phyloP scores from a whole-genome alignment of 177 flowering plant species.

The Vitis hybrid region DNA sequence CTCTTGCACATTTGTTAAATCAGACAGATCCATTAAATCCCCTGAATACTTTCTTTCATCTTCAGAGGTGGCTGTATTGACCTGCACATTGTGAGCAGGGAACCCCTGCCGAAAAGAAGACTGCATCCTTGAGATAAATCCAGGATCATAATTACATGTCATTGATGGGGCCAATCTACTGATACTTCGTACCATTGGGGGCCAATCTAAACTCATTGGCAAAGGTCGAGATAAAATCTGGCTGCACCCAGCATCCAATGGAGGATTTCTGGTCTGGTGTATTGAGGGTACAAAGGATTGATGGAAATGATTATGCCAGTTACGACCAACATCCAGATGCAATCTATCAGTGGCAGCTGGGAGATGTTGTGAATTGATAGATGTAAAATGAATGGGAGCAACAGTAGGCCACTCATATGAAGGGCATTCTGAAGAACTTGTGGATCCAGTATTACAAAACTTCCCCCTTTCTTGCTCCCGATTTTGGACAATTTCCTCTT shows the following conservation, averaged over 20 bases:
- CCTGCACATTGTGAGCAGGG: conserved; percentile 40
- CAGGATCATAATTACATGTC: conserved; percentile 72
- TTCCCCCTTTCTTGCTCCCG: conserved; percentile 33
- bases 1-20: conserved; percentile 45
- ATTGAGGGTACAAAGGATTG: conserved; percentile 60
- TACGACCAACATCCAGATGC: conserved; percentile 88
- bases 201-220: conserved; percentile 90
- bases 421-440: conserved; percentile 37
- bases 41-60: conserved; percentile 58
- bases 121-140: conserved; percentile 57
- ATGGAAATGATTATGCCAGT: conserved; percentile 68
- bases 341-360: conserved; percentile 89
- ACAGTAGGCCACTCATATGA: conserved; percentile 88
- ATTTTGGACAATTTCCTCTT: conserved; percentile 27
- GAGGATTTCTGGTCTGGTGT: conserved; percentile 59
- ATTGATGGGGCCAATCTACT: conserved; percentile 54
- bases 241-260: conserved; percentile 50
- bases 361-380: conserved; percentile 49
- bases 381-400: conserved; percentile 53
- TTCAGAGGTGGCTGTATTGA: conserved; percentile 38
- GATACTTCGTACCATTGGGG: conserved; percentile 63
- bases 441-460: conserved; percentile 24
- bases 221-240: conserved; percentile 53
- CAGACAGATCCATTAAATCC: conserved; percentile 51
- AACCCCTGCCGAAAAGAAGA: conserved; percentile 49